A percentile compares a stretch with the other conserved stretches of the same genome.
These are phyloP conservation scores for Pezicula rhizophila DNA, from an alignment of 2,329 filamentous ascomycete species.

Conservation along the genomic window DNA sequence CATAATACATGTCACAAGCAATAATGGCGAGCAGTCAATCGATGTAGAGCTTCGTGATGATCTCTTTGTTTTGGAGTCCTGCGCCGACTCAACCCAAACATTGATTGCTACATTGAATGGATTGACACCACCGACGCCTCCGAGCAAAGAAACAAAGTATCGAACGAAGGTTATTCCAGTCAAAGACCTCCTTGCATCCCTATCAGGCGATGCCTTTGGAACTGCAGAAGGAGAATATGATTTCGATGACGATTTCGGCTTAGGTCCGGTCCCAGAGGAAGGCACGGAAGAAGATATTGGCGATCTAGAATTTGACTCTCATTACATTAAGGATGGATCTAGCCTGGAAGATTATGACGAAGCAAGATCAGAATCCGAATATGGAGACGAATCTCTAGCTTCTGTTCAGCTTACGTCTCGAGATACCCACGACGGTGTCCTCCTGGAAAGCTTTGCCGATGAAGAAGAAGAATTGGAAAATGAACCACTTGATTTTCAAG, in stretches of 20 bases:
- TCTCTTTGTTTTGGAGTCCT: conserved; percentile 85
- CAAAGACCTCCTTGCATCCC: conserved; percentile 81
- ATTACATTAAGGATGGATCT: conserved; percentile 39
- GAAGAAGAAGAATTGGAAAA: conserved; percentile 44
- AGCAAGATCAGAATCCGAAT: conserved; percentile 36
- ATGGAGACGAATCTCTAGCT: conserved; percentile 14
- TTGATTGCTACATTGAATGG: conserved; percentile 74
- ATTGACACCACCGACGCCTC: conserved; percentile 75
- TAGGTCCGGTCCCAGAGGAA: conserved; percentile 41
- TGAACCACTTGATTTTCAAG: conserved; percentile 64
- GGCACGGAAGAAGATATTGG: conserved; percentile 35
- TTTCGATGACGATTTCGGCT: conserved; percentile 56
- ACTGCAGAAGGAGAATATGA: conserved; percentile 56
- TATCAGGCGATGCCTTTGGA: conserved; percentile 78
- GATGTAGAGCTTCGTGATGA: conserved; percentile 81
- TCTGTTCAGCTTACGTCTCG: conserved; percentile 23
- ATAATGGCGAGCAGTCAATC: conserved; percentile 58
- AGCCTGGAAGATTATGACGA: conserved; percentile 19
- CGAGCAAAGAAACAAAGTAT: conserved; percentile 79
- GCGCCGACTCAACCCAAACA: conserved; percentile 94
- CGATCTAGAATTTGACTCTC: conserved; percentile 36
- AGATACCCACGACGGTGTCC: conserved; percentile 40
- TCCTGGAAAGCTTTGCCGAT: conserved; percentile 37
- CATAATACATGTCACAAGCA: conserved; percentile 50
- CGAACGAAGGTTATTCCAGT: conserved; percentile 81